phyloP scores from a whole-genome alignment of 2,329 filamentous ascomycete genomes.

The Trichophyton benhamiae region DNA sequence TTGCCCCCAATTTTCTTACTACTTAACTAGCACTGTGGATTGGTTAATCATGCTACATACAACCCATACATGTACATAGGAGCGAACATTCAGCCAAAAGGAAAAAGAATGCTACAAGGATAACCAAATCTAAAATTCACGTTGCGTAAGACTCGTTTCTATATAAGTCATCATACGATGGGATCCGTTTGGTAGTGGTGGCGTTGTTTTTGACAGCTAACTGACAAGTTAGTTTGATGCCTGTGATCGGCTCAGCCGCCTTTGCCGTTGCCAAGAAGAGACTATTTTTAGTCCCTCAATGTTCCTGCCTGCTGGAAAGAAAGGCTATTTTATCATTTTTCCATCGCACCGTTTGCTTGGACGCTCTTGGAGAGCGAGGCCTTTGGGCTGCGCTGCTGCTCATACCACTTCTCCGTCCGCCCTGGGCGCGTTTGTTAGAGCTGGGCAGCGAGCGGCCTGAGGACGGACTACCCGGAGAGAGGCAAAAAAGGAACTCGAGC shows the following conservation, averaged over 20 bases:
- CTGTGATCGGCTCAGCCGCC: neutral
- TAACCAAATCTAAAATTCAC: neutral
- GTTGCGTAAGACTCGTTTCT: neutral
- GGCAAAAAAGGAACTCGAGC: too few species aligned
- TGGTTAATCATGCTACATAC: neutral
- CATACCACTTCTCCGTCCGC: too few species aligned
- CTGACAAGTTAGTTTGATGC: neutral
- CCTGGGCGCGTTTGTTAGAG: too few species aligned
- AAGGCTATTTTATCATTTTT: neutral
- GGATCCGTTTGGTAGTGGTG: neutral
- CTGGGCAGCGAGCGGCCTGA: too few species aligned
- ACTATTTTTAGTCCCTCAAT: neutral
- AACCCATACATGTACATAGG: neutral
- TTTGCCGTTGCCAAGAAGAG: neutral
- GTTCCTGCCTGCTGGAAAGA: neutral
- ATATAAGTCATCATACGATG: too few species aligned
- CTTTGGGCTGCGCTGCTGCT: too few species aligned
- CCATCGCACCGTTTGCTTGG: neutral
- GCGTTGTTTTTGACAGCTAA: neutral
- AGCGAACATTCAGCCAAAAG: neutral
- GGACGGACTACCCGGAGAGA: too few species aligned
- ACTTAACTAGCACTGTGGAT: neutral
- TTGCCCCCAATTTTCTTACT: neutral
- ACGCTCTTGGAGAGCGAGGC: neutral
- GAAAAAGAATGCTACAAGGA: neutral